Evolutionary conservation across 176 grass and related monocot species (phyloP).

Genomic region (Avena atlantica): DNA sequence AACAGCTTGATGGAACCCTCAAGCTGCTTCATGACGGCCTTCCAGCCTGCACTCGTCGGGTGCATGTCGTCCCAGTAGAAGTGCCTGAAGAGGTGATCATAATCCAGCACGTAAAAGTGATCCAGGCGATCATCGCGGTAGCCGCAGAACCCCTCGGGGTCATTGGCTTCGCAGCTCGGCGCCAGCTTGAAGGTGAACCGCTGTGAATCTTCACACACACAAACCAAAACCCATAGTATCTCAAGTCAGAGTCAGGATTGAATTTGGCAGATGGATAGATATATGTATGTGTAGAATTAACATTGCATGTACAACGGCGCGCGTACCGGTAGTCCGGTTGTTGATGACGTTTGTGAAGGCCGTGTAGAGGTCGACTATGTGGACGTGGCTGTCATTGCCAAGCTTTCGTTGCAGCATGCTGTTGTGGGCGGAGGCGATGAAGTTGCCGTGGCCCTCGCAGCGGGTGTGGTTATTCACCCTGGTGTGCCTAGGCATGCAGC

Average conservation of each 20-base stretch:
- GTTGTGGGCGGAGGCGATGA: not conserved
- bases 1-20: not conserved
- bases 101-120: not conserved
- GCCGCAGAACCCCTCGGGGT: not conserved
- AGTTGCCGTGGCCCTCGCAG: not conserved
- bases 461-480: not conserved
- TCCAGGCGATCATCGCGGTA: not conserved
- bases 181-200: not conserved
- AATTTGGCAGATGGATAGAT: not conserved
- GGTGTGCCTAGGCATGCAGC: not conserved
- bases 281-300: not conserved
- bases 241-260: not conserved
- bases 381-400: not conserved
- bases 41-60: not conserved
- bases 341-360: not conserved
- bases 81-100: not conserved
- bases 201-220: not conserved
- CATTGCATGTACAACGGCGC: not conserved
- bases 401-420: not conserved
- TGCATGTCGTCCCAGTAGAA: slow-evolving; percentile 10
- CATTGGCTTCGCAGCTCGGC: not conserved
- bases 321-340: not conserved
- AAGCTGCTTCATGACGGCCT: not conserved
- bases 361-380: not conserved
- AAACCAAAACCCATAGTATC: not conserved